Evolutionary conservation across 202 grass and related monocot genomes (phyloP).

Genomic region (Schoenoplectus triqueter): DNA sequence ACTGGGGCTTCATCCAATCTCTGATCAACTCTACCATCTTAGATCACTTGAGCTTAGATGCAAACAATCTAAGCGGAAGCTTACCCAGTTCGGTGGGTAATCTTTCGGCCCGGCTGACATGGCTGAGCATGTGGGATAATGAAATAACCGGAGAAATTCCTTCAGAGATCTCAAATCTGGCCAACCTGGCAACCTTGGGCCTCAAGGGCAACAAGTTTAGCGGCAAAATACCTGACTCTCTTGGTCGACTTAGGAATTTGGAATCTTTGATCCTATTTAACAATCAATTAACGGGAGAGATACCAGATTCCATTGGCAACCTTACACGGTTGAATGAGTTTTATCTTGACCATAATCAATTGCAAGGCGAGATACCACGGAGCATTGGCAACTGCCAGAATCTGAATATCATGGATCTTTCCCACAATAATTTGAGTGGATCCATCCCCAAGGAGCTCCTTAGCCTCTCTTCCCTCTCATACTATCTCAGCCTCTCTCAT

Average conservation of each 20-base stretch:
- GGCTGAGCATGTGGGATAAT: conserved; percentile 33
- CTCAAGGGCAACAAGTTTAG: conserved; percentile 32
- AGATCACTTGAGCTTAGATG: background rate
- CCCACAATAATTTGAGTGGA: conserved; percentile 39
- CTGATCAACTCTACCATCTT: conserved; percentile 50
- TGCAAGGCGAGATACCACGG: conserved; percentile 14
- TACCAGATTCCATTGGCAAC: conserved; percentile 50
- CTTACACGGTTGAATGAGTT: conserved; percentile 31
- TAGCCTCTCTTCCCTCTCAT: conserved; percentile 30
- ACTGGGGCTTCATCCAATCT: conserved; percentile 48
- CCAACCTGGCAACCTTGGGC: background rate
- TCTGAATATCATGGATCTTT: conserved; percentile 27
- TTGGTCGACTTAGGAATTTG: conserved; percentile 24
- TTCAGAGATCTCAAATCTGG: conserved; percentile 35
- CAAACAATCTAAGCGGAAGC: conserved; percentile 29
- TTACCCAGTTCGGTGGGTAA: conserved; percentile 44
- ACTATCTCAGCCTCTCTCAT: conserved; percentile 31
- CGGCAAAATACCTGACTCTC: conserved; percentile 21
- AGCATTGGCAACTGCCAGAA: conserved; percentile 30
- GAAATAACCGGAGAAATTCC: conserved; percentile 41
- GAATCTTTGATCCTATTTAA: background rate
- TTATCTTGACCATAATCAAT: conserved; percentile 20
- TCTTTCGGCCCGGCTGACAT: conserved; percentile 37
- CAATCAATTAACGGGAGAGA: conserved; percentile 35
- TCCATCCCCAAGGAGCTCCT: conserved; percentile 40